Evolutionary conservation across 2,329 filamentous ascomycete genomes (phyloP).

Genomic region (Fusarium setosum): DNA sequence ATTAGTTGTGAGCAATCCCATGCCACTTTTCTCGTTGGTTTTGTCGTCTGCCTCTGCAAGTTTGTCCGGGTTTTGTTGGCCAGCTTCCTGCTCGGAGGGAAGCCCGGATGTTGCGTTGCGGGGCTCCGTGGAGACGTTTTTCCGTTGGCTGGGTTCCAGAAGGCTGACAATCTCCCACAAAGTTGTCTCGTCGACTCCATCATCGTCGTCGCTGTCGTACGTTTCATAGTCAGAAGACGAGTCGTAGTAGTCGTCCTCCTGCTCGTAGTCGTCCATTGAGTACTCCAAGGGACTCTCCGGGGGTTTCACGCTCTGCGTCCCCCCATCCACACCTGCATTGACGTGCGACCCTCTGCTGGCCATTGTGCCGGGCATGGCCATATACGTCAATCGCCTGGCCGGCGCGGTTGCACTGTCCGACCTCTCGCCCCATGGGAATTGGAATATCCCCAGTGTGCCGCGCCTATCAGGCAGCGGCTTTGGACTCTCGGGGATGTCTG

Average conservation of each 20-base stretch:
- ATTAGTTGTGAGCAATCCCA: slow-evolving; percentile 20
- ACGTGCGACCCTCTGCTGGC: slow-evolving; percentile 29
- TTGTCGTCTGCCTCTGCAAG: not conserved
- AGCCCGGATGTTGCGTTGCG: slow-evolving; percentile 26
- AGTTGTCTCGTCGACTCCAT: slow-evolving; percentile 70
- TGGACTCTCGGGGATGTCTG: slow-evolving; percentile 73
- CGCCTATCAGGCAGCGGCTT: slow-evolving; percentile 67
- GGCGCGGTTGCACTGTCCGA: slow-evolving; percentile 65
- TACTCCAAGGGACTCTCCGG: slow-evolving; percentile 36
- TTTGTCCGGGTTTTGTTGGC: not conserved
- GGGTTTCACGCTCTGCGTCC: slow-evolving; percentile 51
- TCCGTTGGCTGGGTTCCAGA: slow-evolving; percentile 61
- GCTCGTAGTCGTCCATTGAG: slow-evolving; percentile 70
- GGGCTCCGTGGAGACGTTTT: slow-evolving; percentile 52
- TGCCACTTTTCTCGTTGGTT: slow-evolving; percentile 7
- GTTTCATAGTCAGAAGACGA: slow-evolving; percentile 37
- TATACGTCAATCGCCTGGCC: slow-evolving; percentile 51
- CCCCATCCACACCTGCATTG: slow-evolving; percentile 17
- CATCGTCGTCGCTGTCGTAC: slow-evolving; percentile 54
- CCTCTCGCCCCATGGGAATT: slow-evolving; percentile 74
- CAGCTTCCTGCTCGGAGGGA: slow-evolving; percentile 29
- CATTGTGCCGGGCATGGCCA: slow-evolving; percentile 65
- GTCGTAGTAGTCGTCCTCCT: slow-evolving; percentile 56
- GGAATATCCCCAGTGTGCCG: slow-evolving; percentile 72
- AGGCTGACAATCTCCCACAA: slow-evolving; percentile 73